A percentile compares a stretch with the other conserved stretches of the same genome.
Evolutionary conservation across 2,329 filamentous ascomycete species (phyloP).

Genomic region (Neonectria punicea): DNA sequence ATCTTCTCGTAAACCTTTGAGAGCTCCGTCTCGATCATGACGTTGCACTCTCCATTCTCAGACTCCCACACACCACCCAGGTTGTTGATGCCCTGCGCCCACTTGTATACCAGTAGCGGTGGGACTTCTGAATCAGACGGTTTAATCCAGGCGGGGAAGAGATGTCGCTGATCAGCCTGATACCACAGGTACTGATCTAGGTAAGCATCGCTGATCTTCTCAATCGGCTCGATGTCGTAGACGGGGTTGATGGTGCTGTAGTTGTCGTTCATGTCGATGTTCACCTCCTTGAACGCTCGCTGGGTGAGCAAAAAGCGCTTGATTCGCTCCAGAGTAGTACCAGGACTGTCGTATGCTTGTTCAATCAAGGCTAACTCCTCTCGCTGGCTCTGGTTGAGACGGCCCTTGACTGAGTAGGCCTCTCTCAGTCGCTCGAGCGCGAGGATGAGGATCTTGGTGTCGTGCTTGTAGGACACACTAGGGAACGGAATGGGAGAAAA

Average conservation of each 20-base stretch:
- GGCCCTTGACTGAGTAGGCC: constrained; percentile 96
- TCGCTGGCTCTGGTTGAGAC: constrained; percentile 95
- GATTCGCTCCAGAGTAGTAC: constrained; percentile 94
- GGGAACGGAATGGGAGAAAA: constrained; percentile 99
- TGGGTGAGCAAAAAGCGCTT: constrained; percentile 98
- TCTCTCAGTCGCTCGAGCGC: constrained; percentile 93
- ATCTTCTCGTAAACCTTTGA: constrained; percentile 99
- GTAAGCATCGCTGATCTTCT: constrained; percentile 99
- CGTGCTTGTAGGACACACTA: constrained; percentile 98
- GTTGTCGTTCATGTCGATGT: constrained; percentile 99
- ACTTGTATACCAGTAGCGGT: constrained; percentile 94
- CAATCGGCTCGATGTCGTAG: constrained; percentile 98
- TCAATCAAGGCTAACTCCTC: constrained; percentile 97
- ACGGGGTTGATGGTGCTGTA: constrained; percentile 99
- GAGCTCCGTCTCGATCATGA: constrained; percentile 97
- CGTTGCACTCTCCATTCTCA: constrained; percentile 94
- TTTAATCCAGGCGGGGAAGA: constrained; percentile 99
- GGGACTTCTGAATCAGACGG: constrained; percentile 98
- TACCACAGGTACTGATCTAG: constrained; percentile 99
- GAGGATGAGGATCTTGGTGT: constrained; percentile 97
- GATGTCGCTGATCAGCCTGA: constrained; percentile 94
- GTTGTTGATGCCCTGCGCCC: constrained; percentile 99
- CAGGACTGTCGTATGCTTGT: constrained; percentile 97
- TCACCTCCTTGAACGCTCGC: constrained; percentile 98
- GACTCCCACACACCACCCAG: constrained; percentile 95